Evolutionary conservation across 2,329 filamentous ascomycete species (phyloP), one percentile per base, ranked within the genome.

Genomic region (Exophiala sp.): DNA sequence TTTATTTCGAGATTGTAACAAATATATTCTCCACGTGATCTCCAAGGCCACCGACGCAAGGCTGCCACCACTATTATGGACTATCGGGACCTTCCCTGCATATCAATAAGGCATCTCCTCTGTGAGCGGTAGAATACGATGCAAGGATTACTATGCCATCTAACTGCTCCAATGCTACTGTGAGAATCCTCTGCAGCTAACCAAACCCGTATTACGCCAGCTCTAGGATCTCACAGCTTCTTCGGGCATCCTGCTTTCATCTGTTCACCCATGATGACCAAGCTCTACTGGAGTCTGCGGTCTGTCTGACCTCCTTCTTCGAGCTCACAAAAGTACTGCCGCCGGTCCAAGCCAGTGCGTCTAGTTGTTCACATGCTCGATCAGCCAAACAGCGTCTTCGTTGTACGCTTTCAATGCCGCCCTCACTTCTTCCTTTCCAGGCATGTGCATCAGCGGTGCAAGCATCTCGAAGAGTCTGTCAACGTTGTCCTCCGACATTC

Each of bases 391-490:
- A 11, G 51, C 53, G 24, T 62, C 59, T 27, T 48, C 57, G 37
- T 62, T 62, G 32, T 53, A 57, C 6, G n/a, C 37, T 21, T 38
- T 30, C 16, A 62, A 44, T 7, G 53, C 55, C 13, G 45, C 41
- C 22, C 39, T 45, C 7, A 60, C 47, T n/a, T 29, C 10, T 21
- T 34, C 34, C 13, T 40, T 35, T 8, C 42, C 43, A 18, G 23
- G 29, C 7, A 16, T 46, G 19, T 44, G 27, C 30, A 44, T 44
- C 10, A 49, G 37, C 5, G 58, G 58, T 5, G 30, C 38, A 14
- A 73, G 60, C 22, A 68, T 63, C 18, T 65, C 62, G 43, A 69
- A 69, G 14, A 73, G 68, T 27, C 64, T 65, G 52, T 73, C 70
- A 0, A 66, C 68, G 3, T 66, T 57, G n/a, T 68, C 62, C 1